Evolutionary conservation across 2,329 filamentous ascomycete species (phyloP).

Genomic region (Fusarium sp.): DNA sequence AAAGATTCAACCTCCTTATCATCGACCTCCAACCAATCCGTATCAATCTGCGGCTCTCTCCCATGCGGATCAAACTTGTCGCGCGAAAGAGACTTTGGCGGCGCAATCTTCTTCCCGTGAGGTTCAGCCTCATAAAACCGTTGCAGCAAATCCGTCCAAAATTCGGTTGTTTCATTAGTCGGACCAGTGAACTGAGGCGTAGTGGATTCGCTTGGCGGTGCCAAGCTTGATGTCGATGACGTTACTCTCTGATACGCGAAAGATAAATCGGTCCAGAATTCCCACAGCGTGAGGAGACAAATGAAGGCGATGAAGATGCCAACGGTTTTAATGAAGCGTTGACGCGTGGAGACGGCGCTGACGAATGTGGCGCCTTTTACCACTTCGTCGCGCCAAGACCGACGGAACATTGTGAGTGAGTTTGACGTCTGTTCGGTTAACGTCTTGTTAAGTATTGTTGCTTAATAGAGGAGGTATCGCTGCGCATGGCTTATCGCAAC

Average conservation of each 20-base stretch:
- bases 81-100: slow-evolving; percentile 18
- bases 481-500: not conserved
- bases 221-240: not conserved
- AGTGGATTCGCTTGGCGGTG: not conserved
- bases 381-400: slow-evolving; percentile 12
- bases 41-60: slow-evolving; percentile 4
- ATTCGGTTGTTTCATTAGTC: slow-evolving; percentile 24
- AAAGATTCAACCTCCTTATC: slow-evolving; percentile 26
- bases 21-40: slow-evolving; percentile 29
- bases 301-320: slow-evolving; percentile 27
- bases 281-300: slow-evolving; percentile 32
- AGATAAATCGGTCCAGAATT: slow-evolving; percentile 33
- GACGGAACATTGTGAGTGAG: slow-evolving; percentile 8
- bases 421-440: not conserved
- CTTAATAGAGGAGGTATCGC: not conserved
- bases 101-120: slow-evolving; percentile 18
- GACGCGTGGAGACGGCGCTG: slow-evolving; percentile 12
- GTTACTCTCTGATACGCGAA: slow-evolving; percentile 26
- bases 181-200: slow-evolving; percentile 26
- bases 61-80: slow-evolving; percentile 37
- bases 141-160: slow-evolving; percentile 26
- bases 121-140: slow-evolving; percentile 31
- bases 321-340: slow-evolving; percentile 22
- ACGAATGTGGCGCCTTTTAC: slow-evolving; percentile 8
- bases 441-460: not conserved